Base-by-base conservation (phyloP, 345 rosid species). In the Eucalyptus curtisii region DNA sequence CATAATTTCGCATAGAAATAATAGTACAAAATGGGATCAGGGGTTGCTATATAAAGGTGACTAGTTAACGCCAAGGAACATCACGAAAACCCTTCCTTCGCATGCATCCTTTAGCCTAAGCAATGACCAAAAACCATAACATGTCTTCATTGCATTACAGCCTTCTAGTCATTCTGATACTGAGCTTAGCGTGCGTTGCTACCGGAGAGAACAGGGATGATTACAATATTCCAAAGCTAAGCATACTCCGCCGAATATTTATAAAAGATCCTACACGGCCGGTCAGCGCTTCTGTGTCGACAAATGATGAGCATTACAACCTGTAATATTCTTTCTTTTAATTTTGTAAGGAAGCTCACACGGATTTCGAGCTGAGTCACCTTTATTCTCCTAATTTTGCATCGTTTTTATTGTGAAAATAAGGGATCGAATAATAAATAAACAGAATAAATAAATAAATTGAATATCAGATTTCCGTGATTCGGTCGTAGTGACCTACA, bases 391-490 rank as follows among this genome's bases (percentile, higher is more conserved):
- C 57, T 7, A 4, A 17, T 19, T 19, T 19, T 0, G 25, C 25
- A 0, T 52, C 5, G 24, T 19, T 52, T 52, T 52, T 52, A 52
- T 52, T 19, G 5, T 0, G 24, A 52, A 52, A 52, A 52, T 4
- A 19, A 52, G 24, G 0, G 2, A 1, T 52, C 0, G 1, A 52
- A 52, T 3, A 52, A 52, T 0, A 19, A 52, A 19, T 17, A 17
- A 0, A 7, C 0, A 3, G 4, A 52, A 52, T 19, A 52, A 52
- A 52, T 1, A 52, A 52, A 52, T 52, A 52, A 52, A 52, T 52
- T 52, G 0, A 0, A 52, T 1, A 52, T 52, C 2, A 52, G 0
- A 52, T 52, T 52, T 19, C 19, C 10, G 1, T 19, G 0, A 0
- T 52, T 1, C 4, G 2, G 2, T 52, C 0, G 0, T 52, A 52